Evolutionary conservation across 2,329 filamentous ascomycete genomes (phyloP), one percentile per base, ranked within the genome.

Genomic region (Fusarium sp.): DNA sequence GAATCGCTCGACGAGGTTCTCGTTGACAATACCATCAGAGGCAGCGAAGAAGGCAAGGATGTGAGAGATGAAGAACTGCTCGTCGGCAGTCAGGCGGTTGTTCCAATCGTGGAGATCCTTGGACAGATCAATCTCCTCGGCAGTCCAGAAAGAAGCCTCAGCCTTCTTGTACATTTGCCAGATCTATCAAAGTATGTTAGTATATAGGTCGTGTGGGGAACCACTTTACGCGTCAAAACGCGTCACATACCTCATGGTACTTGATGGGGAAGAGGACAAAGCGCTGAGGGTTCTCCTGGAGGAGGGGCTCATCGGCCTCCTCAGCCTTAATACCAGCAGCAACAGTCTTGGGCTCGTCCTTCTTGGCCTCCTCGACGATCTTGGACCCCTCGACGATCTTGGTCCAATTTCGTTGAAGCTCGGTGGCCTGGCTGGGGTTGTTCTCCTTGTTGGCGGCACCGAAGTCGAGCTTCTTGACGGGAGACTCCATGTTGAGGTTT

Each of bases 111-210:
- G 93, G 63, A 98, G 88, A 81, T 99, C 96, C 86, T 99, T 99
- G 77, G 95, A 98, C 52, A 99, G 90, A 83, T 99, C 96, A 76
- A 99, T 98, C 87, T 99, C 96, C 83, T 99, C 96, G 53, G 96
- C 96, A 42, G 96, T 99, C 96, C 96, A 99, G 91, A 99, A 99
- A 43, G 96, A 98, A 54, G 96, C 96, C 83, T 99, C 95, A 73
- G 95, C 95, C 86, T 98, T 98, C 90, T 99, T 99, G 90, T 99
- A 99, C 95, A 98, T 98, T 83, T 98, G 95, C 96, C 96, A 99
- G 82, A 98, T 97, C 95, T 98, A 71, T 54, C 50, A 63, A 66
- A 52, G 68, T 58, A 59, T 45, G 79, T 87, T 78, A 86, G 82
- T 75, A 48, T 26, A 64, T 67, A 18, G 45, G 66, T 75, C 73